phyloP scores from a whole-genome alignment of 805 yeast species.

The Nakazawaea siamensis region DNA sequence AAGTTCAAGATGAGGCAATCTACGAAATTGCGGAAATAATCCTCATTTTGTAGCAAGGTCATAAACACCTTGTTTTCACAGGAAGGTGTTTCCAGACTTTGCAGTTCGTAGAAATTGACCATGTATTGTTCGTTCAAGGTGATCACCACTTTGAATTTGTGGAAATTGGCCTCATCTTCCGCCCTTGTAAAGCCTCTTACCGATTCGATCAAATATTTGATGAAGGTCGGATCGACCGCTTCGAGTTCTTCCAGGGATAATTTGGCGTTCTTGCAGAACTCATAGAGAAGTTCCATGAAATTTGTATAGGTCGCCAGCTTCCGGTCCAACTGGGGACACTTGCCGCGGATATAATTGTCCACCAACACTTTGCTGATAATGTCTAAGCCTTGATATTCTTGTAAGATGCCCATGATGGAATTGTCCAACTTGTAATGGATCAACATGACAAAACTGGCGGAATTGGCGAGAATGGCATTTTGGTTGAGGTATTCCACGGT shows the following conservation, averaged over 20 bases:
- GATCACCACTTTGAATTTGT: conserved; percentile 62
- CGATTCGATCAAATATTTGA: conserved; percentile 38
- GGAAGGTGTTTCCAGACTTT: conserved; percentile 12
- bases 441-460: conserved; percentile 24
- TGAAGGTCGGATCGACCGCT: conserved; percentile 33
- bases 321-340: conserved; percentile 2
- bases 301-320: conserved; percentile 15
- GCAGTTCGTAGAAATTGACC: conserved; percentile 38
- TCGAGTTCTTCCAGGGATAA: conserved; percentile 32
- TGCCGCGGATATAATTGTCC: conserved; percentile 15
- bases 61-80: conserved; percentile 44
- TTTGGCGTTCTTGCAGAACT: conserved; percentile 43
- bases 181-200: conserved; percentile 32
- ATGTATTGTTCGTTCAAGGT: conserved; percentile 84
- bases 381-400: conserved; percentile 44
- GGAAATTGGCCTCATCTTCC: conserved; percentile 52
- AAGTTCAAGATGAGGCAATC: conserved; percentile 67
- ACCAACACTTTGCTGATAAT: conserved; percentile 24
- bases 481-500: conserved; percentile 12
- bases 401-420: conserved; percentile 32
- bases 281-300: conserved; percentile 45
- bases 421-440: conserved; percentile 16
- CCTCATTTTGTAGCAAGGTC: conserved; percentile 36
- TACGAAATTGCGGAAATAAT: conserved; percentile 44
- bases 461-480: conserved; percentile 22